Percentiles rank a stretch among this genome's conserved stretches.
Evolutionary conservation across 768 basidiomycete genomes (phyloP).

Genomic region (Tulasnella sp.): DNA sequence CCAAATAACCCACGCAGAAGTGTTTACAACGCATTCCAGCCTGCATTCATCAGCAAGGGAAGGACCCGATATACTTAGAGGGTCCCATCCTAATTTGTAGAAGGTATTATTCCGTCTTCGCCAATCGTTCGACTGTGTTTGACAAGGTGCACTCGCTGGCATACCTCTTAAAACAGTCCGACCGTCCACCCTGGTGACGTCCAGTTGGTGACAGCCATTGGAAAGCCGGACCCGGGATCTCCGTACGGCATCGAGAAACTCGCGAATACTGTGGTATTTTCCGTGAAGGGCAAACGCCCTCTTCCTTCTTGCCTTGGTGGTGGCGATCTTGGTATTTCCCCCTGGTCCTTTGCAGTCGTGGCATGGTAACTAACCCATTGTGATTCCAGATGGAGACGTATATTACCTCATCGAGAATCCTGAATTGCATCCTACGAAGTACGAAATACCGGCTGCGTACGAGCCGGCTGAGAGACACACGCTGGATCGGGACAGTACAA

Average conservation of each 20-base stretch:
- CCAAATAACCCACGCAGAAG: not conserved
- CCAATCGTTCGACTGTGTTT: not conserved
- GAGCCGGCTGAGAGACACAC: no score
- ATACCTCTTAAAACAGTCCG: constrained; percentile 56
- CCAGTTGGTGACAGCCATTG: constrained; percentile 67
- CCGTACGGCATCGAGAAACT: constrained; percentile 40
- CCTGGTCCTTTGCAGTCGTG: not conserved
- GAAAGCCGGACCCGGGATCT: constrained; percentile 52
- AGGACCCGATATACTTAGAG: constrained; percentile 59
- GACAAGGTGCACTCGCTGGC: not conserved
- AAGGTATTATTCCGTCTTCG: not conserved
- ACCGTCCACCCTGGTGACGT: constrained; percentile 78
- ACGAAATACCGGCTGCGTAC: constrained; percentile 29
- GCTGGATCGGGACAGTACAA: constrained; percentile 33
- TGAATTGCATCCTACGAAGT: constrained; percentile 19
- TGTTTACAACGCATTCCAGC: not conserved
- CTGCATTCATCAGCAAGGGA: constrained; percentile 47
- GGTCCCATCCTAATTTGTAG: constrained; percentile 64
- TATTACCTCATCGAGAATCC: constrained; percentile 26
- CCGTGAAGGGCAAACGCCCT: constrained; percentile 50
- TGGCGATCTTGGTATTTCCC: constrained; percentile 35
- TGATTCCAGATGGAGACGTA: constrained; percentile 31
- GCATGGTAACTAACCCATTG: not conserved
- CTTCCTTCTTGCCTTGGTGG: constrained; percentile 37
- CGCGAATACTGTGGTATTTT: constrained; percentile 73